Conservation (phyloP, 2,329 filamentous ascomycete genomes). For the Aspergillus ustus region DNA sequence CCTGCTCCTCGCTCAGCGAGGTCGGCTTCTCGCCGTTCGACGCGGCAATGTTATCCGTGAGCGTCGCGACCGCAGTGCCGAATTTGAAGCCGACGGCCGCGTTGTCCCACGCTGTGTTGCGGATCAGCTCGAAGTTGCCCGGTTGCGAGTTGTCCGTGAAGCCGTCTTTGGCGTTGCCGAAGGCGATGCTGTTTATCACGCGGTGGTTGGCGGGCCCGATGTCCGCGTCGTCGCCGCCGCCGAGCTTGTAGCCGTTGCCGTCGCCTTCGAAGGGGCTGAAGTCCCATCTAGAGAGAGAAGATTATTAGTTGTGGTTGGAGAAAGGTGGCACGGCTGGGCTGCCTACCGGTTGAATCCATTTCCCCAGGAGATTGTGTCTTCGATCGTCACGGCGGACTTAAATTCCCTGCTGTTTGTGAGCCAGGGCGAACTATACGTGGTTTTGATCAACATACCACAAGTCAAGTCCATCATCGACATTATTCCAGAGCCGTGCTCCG, state of each 20-base stretch:
- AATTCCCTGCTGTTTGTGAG: constrained; percentile 20
- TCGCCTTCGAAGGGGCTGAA: constrained; percentile 26
- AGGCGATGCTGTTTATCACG: constrained; percentile 23
- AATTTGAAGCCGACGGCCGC: constrained; percentile 21
- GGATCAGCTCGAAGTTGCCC: constrained; percentile 19
- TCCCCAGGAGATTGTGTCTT: constrained; percentile 24
- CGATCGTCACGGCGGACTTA: constrained; percentile 25
- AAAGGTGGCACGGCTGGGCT: background rate
- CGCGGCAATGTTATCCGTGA: constrained; percentile 20
- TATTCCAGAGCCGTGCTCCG: constrained; percentile 24
- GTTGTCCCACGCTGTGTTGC: constrained; percentile 27
- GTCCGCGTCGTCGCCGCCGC: constrained; percentile 23
- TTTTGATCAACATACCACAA: constrained; percentile 17
- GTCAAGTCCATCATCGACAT: constrained; percentile 26
- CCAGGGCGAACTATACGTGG: background rate
- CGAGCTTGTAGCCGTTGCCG: constrained; percentile 27
- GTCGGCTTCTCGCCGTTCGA: constrained; percentile 21
- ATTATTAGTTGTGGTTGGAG: background rate
- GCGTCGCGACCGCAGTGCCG: constrained; percentile 18
- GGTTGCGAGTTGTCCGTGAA: constrained; percentile 28
- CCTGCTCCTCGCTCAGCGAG: constrained; percentile 15
- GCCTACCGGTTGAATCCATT: constrained; percentile 25
- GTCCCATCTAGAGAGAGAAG: constrained; percentile 15
- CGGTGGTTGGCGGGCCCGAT: constrained; percentile 23
- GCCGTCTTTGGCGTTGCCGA: constrained; percentile 22